phyloP scores from a whole-genome alignment of 495 filamentous ascomycete species.

The Hypoxylon subgilvum region DNA sequence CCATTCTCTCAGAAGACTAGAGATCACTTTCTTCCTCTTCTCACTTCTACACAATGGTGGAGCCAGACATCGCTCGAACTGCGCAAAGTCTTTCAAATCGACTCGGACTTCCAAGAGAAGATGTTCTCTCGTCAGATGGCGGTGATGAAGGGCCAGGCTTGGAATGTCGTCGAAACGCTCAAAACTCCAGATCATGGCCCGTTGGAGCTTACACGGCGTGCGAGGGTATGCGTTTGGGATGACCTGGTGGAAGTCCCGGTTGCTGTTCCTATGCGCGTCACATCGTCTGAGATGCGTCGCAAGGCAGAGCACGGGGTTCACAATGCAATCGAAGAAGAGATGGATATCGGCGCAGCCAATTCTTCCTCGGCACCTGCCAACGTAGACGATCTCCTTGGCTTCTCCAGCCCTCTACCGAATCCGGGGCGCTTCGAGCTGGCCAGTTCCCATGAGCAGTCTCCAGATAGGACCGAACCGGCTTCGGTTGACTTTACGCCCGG shows the following conservation, averaged over 20 bases:
- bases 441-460: conserved; percentile 49
- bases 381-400: conserved; percentile 71
- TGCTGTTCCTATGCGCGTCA: conserved; percentile 83
- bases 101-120: conserved; percentile 94
- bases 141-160: conserved; percentile 98
- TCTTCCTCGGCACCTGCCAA: conserved; percentile 52
- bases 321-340: conserved; percentile 70
- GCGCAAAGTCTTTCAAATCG: conserved; percentile 82
- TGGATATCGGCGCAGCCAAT: conserved; percentile 84
- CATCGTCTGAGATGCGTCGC: conserved; percentile 77
- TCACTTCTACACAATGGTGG: conserved; percentile 97
- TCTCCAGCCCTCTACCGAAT: conserved; percentile 70
- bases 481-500: conserved; percentile 11
- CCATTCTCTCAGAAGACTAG: conserved; percentile 92
- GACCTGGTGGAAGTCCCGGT: conserved; percentile 95
- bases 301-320: conserved; percentile 53
- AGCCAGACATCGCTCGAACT: conserved; percentile 87
- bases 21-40: conserved; percentile 88
- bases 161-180: conserved; percentile 97
- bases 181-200: conserved; percentile 92
- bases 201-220: conserved; percentile 86
- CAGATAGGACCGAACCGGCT: conserved; percentile 24
- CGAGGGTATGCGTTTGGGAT: conserved; percentile 96
- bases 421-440: conserved; percentile 85
- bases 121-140: conserved; percentile 98